Percentiles rank a stretch among this genome's conserved stretches.
phyloP scores from a whole-genome alignment of 257 asterid genomes.

The Jaltomata sinuosa region DNA sequence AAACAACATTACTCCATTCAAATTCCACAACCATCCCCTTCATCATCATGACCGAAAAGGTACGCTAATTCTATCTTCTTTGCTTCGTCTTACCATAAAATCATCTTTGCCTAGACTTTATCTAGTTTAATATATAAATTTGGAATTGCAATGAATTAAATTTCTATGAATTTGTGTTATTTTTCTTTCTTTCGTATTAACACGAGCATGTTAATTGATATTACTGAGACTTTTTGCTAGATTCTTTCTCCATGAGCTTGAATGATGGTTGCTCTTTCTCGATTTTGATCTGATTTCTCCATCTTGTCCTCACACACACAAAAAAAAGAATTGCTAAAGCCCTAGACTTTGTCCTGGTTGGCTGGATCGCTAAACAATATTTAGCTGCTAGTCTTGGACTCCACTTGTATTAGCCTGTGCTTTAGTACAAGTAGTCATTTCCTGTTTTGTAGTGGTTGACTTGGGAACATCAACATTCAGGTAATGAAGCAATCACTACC shows the following conservation, averaged over 20 bases:
- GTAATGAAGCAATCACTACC: slow-evolving; percentile 19
- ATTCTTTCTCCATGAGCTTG: slow-evolving; percentile 22
- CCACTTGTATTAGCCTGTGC: no score
- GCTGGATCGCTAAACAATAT: not conserved
- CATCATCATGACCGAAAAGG: not conserved
- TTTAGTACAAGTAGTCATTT: not conserved
- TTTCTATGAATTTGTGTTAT: not conserved
- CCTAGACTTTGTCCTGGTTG: not conserved
- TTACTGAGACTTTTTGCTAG: not conserved
- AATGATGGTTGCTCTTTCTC: slow-evolving; percentile 45
- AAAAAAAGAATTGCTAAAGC: not conserved
- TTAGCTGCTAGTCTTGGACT: not conserved
- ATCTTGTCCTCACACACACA: not conserved
- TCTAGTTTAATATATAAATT: not conserved
- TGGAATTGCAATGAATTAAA: not conserved
- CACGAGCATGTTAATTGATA: not conserved
- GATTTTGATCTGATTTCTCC: slow-evolving; percentile 45
- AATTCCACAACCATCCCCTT: no score
- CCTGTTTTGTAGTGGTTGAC: slow-evolving; percentile 21
- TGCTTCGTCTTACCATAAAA: not conserved
- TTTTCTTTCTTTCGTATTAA: not conserved
- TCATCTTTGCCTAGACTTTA: not conserved
- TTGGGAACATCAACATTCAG: slow-evolving; percentile 28
- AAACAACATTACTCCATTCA: no score
- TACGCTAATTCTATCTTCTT: not conserved